Evolutionary conservation across 768 basidiomycete species (phyloP), one percentile per base, ranked within the genome.

Genomic region (Xerocomellus amylosporus): DNA sequence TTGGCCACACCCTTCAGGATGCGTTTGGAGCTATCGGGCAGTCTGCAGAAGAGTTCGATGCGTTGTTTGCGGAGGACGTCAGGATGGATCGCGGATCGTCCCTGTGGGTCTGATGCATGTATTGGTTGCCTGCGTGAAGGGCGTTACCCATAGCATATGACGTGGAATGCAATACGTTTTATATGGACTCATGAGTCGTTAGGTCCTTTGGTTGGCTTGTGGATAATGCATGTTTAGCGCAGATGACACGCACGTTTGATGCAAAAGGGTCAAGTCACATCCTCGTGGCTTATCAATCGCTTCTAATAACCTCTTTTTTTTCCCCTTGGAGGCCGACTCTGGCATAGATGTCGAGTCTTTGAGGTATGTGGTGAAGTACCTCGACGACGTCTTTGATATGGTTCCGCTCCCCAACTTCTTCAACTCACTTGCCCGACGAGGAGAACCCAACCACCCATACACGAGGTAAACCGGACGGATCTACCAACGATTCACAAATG

Each of bases 1-100:
- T 98, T 2, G 96, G 97, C 0, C 71, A 71, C 37, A 88, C 84
- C 24, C 75, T 96, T 55, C 96, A 98, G 67, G 83, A 86, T 48
- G 87, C 91, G 10, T 99, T 97, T 69, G 96, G 96, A 10, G 91
- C 95, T 5, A 93, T 97, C 58, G 91, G 92, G 7, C 85, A 92
- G 56, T 82, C 80, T 19, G 77, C 83, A 4, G 84, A 87, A 55
- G 88, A 91, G 64, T 96, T 96, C 61, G 92, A 96, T 60, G 80
- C 78, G 46, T 64, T 97, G 58, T 97, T 97, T 58, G 48, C 45
- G 33, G 70, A 64, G 28, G 59, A 43, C 2, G 49, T 46, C 14
- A 51, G 58, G 30, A 44, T 46, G 43, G 51, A 46, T 37, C 37
- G 31, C 12, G 50, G 41, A 14, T 12, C 51, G 19, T 34, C 49